Conservation (phyloP, 2,329 filamentous ascomycete species). For the Mariannaea sp. region DNA sequence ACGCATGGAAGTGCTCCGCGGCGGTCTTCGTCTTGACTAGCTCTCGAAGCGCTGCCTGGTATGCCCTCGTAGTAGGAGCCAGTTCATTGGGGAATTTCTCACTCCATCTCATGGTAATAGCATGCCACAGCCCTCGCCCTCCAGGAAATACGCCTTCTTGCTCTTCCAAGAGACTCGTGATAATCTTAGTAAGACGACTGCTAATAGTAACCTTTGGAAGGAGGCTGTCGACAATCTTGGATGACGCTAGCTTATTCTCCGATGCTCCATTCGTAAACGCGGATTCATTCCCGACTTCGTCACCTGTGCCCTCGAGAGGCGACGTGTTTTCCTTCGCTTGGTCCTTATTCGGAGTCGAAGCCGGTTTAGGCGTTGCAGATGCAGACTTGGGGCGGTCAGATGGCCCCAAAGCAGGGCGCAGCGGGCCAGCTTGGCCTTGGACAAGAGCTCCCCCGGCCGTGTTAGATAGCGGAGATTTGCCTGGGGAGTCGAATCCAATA, state of each 20-base stretch:
- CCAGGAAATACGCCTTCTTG: constrained; percentile 56
- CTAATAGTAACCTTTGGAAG: constrained; percentile 23
- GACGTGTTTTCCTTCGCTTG: constrained; percentile 11
- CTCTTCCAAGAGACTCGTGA: constrained; percentile 39
- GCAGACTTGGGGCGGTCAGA: constrained; percentile 18
- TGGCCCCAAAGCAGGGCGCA: constrained; percentile 28
- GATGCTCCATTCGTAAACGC: not conserved
- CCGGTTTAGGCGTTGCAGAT: constrained; percentile 20
- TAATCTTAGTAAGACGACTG: constrained; percentile 33
- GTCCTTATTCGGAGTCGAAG: constrained; percentile 15
- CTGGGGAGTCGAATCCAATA: constrained; percentile 25
- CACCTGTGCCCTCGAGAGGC: not conserved
- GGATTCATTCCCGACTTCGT: not conserved
- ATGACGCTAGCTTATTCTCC: constrained; percentile 10
- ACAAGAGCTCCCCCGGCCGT: constrained; percentile 29
- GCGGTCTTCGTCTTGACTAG: constrained; percentile 44
- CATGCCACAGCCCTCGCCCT: constrained; percentile 55
- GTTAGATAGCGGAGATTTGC: constrained; percentile 14
- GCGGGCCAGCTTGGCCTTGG: constrained; percentile 28
- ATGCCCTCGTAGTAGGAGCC: constrained; percentile 48
- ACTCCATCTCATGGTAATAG: constrained; percentile 52
- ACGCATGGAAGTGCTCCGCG: constrained; percentile 51
- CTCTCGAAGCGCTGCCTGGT: constrained; percentile 45
- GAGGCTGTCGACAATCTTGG: constrained; percentile 21
- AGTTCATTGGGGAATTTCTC: constrained; percentile 46